Conservation (phyloP, 306 rosid genomes). For the Prunus padus region DNA sequence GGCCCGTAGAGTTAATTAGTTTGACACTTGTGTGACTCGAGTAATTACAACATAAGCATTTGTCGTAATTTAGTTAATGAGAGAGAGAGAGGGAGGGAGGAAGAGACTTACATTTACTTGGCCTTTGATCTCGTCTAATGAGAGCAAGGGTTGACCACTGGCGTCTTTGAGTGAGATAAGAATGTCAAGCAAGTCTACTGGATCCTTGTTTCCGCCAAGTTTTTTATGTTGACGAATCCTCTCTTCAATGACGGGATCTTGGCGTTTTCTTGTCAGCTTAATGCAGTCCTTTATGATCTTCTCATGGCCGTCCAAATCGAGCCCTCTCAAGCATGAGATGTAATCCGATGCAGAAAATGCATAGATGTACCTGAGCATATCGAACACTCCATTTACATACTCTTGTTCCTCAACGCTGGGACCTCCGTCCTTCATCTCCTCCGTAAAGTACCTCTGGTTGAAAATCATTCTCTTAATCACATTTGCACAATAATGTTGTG, state of each 20-base stretch:
- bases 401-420: slow-evolving; percentile 30
- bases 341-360: slow-evolving; percentile 29
- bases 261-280: neutral
- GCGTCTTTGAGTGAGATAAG: neutral
- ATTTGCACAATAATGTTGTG: slow-evolving; percentile 34
- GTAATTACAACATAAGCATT: too few species aligned
- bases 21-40: too few species aligned
- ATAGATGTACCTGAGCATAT: slow-evolving; percentile 16
- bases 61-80: neutral
- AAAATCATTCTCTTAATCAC: slow-evolving; percentile 23
- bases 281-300: neutral
- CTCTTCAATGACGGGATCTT: neutral
- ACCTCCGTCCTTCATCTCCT: slow-evolving; percentile 41
- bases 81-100: neutral
- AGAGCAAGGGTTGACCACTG: neutral
- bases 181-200: slow-evolving; percentile 4
- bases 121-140: neutral
- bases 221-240: neutral
- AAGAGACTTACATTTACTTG: slow-evolving; percentile 1
- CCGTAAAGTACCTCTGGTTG: slow-evolving; percentile 33
- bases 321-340: slow-evolving; percentile 27
- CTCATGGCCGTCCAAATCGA: slow-evolving; percentile 35
- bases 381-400: slow-evolving; percentile 19
- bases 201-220: neutral
- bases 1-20: too few species aligned